Percentiles rank a stretch among this genome's conserved stretches.
Evolutionary conservation across 768 basidiomycete species (phyloP).

Genomic region (Stropharia rugosoannulata): DNA sequence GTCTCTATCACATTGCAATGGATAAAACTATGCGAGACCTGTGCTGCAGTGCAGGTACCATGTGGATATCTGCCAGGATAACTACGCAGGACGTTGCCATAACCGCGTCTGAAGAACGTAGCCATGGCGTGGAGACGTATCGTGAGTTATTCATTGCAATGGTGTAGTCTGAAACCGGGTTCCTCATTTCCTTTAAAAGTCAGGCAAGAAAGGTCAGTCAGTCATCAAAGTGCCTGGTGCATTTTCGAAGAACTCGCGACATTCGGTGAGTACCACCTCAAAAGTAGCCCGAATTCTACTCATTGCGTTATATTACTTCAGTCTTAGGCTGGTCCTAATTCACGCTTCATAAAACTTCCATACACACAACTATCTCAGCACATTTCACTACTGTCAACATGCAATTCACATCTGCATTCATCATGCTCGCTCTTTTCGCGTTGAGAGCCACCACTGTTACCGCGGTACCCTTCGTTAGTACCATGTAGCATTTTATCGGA

Average conservation of each 20-base stretch:
- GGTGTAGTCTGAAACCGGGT: too few species aligned
- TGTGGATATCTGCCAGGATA: too few species aligned
- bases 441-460: slow-evolving; percentile 1
- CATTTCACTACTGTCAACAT: background rate
- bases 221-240: slow-evolving; percentile 8
- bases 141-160: too few species aligned
- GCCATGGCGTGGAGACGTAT: too few species aligned
- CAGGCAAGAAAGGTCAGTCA: background rate
- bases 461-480: slow-evolving; percentile 1
- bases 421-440: slow-evolving; percentile 4
- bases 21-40: too few species aligned
- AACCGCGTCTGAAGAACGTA: too few species aligned
- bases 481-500: background rate
- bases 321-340: slow-evolving; percentile 10
- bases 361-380: background rate
- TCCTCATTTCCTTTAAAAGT: background rate
- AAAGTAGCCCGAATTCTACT: too few species aligned
- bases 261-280: background rate
- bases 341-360: background rate
- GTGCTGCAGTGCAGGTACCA: too few species aligned
- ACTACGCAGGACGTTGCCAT: too few species aligned
- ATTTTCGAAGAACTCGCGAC: background rate
- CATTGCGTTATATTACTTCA: background rate
- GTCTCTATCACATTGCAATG: too few species aligned
- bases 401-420: slow-evolving; percentile 9